These are phyloP conservation scores for Mucor plumbeus DNA, from an alignment of 371 early-diverging fungal species.

Conservation along the genomic window DNA sequence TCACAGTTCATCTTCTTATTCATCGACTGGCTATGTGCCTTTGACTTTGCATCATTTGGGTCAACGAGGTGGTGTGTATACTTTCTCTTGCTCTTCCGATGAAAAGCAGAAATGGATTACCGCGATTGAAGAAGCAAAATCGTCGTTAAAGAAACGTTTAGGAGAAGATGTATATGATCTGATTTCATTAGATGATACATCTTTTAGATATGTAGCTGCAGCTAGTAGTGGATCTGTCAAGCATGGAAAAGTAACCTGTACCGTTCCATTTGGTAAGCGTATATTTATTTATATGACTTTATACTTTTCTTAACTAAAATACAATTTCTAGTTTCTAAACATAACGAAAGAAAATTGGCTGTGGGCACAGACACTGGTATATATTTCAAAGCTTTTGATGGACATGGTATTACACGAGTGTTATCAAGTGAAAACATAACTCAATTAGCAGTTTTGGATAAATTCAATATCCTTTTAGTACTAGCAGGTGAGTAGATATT, in stretches of 20 bases:
- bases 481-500: slow-evolving; percentile 28
- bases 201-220: slow-evolving; percentile 8
- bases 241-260: slow-evolving; percentile 58
- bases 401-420: slow-evolving; percentile 2
- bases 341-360: slow-evolving; percentile 54
- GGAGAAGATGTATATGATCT: slow-evolving; percentile 27
- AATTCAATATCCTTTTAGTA: slow-evolving; percentile 29
- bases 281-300: neutral
- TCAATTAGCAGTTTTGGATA: slow-evolving; percentile 31
- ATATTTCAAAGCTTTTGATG: slow-evolving; percentile 39
- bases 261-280: slow-evolving; percentile 50
- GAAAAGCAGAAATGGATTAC: slow-evolving; percentile 80
- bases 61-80: slow-evolving; percentile 24
- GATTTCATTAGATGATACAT: slow-evolving; percentile 22
- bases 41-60: slow-evolving; percentile 34
- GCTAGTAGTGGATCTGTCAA: slow-evolving; percentile 34
- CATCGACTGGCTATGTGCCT: neutral
- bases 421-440: slow-evolving; percentile 26
- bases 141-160: slow-evolving; percentile 40
- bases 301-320: too few species aligned
- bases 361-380: slow-evolving; percentile 84
- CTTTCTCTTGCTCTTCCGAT: slow-evolving; percentile 50
- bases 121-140: slow-evolving; percentile 73
- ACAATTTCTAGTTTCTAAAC: slow-evolving; percentile 14
- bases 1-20: neutral